Evolutionary conservation across 73 alveolate species (phyloP).

Genomic region (Durusdinium trenchii): DNA sequence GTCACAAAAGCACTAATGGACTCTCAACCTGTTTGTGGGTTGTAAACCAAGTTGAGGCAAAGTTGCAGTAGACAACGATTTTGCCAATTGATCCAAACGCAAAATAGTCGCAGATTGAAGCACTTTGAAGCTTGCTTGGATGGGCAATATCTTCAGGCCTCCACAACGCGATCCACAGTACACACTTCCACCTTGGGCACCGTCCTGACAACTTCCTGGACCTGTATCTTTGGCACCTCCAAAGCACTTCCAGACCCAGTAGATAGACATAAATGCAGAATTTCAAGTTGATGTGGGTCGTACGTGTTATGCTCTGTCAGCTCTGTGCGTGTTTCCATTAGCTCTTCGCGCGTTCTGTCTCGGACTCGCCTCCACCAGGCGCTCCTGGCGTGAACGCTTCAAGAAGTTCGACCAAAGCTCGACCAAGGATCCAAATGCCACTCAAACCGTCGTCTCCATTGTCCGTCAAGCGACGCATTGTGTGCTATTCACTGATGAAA

Average conservation of each 20-base stretch:
- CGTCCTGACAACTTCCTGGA: conserved; percentile 79
- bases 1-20: not conserved
- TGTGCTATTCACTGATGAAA: not conserved
- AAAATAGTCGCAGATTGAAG: no score
- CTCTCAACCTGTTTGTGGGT: no score
- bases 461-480: not conserved
- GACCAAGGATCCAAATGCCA: not conserved
- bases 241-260: not conserved
- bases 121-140: not conserved
- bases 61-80: no score
- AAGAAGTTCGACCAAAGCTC: not conserved
- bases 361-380: conserved; percentile 64
- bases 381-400: not conserved
- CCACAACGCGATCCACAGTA: conserved; percentile 81
- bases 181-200: conserved; percentile 77
- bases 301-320: no score
- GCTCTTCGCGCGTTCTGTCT: no score
- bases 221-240: conserved; percentile 80
- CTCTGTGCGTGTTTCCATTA: no score
- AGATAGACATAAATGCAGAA: not conserved
- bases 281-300: no score
- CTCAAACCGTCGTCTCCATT: not conserved
- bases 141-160: not conserved
- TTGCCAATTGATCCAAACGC: no score
- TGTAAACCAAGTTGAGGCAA: no score